A percentile compares a stretch with the other conserved stretches of the same genome.
phyloP scores from a whole-genome alignment of 352 stramenopile genomes.

The Phytophthora citricola region DNA sequence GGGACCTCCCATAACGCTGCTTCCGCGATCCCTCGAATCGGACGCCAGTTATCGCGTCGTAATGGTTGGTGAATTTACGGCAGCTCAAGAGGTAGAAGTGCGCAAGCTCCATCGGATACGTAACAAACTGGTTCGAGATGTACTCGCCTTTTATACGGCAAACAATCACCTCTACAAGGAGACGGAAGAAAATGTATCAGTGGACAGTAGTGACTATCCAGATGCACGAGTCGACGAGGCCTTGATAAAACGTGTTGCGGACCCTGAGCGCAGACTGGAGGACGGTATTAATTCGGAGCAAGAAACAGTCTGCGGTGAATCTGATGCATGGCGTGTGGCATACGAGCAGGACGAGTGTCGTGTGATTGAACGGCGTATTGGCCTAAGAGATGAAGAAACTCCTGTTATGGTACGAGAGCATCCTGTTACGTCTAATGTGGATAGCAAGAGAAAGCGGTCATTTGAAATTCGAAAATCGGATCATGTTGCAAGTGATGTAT shows the following conservation, averaged over 20 bases:
- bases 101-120: slow-evolving; percentile 11
- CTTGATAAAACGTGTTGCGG: slow-evolving; percentile 2
- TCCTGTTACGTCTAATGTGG: background rate
- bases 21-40: background rate
- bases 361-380: slow-evolving; percentile 1
- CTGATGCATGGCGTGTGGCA: background rate
- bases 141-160: slow-evolving; percentile 8
- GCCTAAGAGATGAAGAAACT: slow-evolving; percentile 7
- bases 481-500: background rate
- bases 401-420: background rate
- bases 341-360: background rate
- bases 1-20: background rate
- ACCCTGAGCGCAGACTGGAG: background rate
- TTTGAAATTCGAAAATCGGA: background rate
- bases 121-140: background rate
- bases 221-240: background rate
- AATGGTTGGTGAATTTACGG: slow-evolving; percentile 7
- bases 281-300: background rate
- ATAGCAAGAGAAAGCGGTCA: background rate
- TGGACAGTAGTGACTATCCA: slow-evolving; percentile 5
- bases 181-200: background rate
- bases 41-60: slow-evolving; percentile 5
- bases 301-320: background rate
- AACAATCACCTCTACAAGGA: slow-evolving; percentile 7
- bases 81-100: background rate